Evolutionary conservation across 2,329 filamentous ascomycete species (phyloP).

Genomic region (Sporothrix dimorphospora): DNA sequence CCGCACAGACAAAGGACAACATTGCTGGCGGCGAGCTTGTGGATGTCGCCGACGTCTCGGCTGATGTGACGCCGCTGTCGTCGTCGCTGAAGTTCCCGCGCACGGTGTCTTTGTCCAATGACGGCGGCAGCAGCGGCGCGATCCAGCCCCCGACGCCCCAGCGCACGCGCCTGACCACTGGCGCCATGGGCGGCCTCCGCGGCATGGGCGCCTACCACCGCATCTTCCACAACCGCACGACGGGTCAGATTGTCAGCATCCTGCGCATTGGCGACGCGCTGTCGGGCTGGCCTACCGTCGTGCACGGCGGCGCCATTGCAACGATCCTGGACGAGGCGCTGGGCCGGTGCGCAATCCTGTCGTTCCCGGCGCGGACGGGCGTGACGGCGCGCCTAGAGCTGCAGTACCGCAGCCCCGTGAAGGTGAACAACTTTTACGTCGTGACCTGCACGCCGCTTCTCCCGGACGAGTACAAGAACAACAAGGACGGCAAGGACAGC

Average conservation of each 20-base stretch:
- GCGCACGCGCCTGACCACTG: conserved; percentile 45
- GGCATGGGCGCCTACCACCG: conserved; percentile 58
- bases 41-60: conserved; percentile 27
- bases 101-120: neutral
- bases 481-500: conserved; percentile 35
- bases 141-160: neutral
- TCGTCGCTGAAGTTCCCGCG: neutral
- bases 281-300: conserved; percentile 70
- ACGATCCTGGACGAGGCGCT: conserved; percentile 71
- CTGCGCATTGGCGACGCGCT: conserved; percentile 68
- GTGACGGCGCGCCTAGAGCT: conserved; percentile 62
- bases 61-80: neutral
- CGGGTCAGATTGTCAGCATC: conserved; percentile 63
- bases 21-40: neutral
- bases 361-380: conserved; percentile 53
- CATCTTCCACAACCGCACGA: conserved; percentile 64
- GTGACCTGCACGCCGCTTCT: conserved; percentile 55
- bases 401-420: conserved; percentile 64
- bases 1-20: neutral
- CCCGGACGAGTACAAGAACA: conserved; percentile 36
- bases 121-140: neutral
- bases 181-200: conserved; percentile 47
- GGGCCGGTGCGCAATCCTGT: conserved; percentile 61
- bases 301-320: conserved; percentile 71
- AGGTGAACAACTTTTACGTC: conserved; percentile 65